phyloP scores from a whole-genome alignment of 495 filamentous ascomycete genomes.

The Xylaria scruposa region DNA sequence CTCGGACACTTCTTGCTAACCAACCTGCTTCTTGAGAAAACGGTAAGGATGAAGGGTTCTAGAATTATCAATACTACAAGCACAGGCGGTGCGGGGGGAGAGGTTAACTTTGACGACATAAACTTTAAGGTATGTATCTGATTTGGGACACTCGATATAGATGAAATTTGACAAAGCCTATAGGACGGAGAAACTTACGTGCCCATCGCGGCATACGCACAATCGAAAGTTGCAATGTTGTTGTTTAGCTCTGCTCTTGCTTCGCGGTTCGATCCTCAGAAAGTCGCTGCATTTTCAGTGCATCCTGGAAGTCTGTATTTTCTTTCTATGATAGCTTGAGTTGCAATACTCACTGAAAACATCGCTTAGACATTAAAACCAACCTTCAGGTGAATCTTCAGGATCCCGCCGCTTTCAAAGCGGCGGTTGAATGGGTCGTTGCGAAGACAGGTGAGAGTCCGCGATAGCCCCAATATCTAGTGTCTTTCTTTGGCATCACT shows the following conservation, averaged over 20 bases:
- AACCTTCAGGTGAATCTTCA: not conserved
- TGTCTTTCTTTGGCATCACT: not conserved
- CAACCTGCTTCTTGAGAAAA: not conserved
- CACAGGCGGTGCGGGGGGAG: not conserved
- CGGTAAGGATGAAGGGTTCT: not conserved
- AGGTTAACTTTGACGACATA: not conserved
- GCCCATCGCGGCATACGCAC: not conserved
- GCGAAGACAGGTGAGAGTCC: not conserved
- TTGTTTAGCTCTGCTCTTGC: slow-evolving; percentile 1
- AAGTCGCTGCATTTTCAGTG: slow-evolving; percentile 1
- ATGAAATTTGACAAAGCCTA: not conserved
- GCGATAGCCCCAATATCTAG: not conserved
- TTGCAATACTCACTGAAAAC: not conserved
- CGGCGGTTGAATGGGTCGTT: not conserved
- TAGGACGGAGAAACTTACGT: not conserved
- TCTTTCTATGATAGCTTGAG: not conserved
- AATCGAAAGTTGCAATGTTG: not conserved
- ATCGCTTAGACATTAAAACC: not conserved
- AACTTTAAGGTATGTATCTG: not conserved
- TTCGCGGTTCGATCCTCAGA: not conserved
- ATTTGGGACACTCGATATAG: not conserved
- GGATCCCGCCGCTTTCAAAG: not conserved
- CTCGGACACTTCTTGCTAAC: not conserved
- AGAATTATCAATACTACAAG: slow-evolving; percentile 4
- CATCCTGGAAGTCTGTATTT: not conserved